Conservation (phyloP, 2,329 filamentous ascomycete genomes). For the Penicillium sumatraense region DNA sequence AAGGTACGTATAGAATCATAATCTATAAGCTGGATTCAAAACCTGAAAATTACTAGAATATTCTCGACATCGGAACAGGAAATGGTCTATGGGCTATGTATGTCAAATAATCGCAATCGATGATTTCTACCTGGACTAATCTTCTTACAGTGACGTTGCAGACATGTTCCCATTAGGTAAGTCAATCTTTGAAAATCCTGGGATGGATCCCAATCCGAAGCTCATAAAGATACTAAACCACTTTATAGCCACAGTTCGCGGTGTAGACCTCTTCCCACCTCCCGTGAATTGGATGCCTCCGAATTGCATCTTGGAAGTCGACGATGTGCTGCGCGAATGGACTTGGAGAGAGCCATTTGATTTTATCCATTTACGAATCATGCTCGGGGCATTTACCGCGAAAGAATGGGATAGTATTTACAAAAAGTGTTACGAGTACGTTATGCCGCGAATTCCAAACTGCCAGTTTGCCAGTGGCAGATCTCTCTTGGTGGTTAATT, state of each 20-base stretch:
- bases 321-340: constrained; percentile 9
- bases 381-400: constrained; percentile 2
- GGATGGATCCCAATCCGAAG: too few species aligned
- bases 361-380: constrained; percentile 10
- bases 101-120: too few species aligned
- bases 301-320: constrained; percentile 12
- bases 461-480: too few species aligned
- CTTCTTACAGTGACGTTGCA: neutral
- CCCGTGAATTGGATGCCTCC: constrained; percentile 12
- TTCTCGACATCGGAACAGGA: constrained; percentile 9
- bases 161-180: constrained; percentile 4
- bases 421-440: constrained; percentile 2
- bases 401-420: constrained; percentile 1
- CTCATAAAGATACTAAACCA: neutral
- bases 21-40: too few species aligned
- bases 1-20: neutral
- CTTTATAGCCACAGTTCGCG: constrained; percentile 4
- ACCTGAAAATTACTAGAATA: neutral
- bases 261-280: constrained; percentile 8
- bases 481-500: neutral
- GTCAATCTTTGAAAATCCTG: neutral
- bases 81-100: constrained; percentile 10
- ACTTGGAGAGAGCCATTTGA: constrained; percentile 11
- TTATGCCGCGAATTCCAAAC: neutral
- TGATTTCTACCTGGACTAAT: neutral